Evolutionary conservation across 352 stramenopile species (phyloP).

Genomic region (Phytopythium oedochilum): DNA sequence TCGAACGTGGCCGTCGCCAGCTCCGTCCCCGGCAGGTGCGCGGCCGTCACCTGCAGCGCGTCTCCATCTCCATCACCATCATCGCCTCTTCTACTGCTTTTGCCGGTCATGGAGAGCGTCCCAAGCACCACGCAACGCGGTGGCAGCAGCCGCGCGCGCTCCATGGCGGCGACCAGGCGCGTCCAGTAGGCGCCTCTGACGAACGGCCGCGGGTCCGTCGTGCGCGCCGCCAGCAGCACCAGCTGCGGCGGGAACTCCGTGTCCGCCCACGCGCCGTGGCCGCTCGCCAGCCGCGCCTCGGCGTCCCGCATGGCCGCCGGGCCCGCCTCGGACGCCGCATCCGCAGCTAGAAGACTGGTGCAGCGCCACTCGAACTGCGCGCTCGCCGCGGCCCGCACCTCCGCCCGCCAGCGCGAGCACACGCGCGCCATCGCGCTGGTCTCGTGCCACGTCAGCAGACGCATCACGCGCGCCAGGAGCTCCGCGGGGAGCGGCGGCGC

Average conservation of each 20-base stretch:
- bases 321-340: not conserved
- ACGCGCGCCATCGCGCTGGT: constrained; percentile 29
- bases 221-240: constrained; percentile 28
- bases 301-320: constrained; percentile 17
- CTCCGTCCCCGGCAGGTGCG: constrained; percentile 37
- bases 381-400: constrained; percentile 11
- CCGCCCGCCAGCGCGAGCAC: constrained; percentile 16
- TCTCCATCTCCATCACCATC: constrained; percentile 5
- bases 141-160: constrained; percentile 33
- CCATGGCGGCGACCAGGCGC: constrained; percentile 22
- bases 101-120: constrained; percentile 16
- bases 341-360: constrained; percentile 1
- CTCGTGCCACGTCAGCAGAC: constrained; percentile 44
- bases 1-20: constrained; percentile 46
- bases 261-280: constrained; percentile 20
- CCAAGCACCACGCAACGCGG: constrained; percentile 30
- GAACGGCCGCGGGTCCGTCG: constrained; percentile 18
- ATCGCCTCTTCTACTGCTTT: not conserved
- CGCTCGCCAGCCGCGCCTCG: constrained; percentile 28
- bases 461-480: constrained; percentile 34
- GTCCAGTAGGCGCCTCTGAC: constrained; percentile 36
- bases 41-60: constrained; percentile 30
- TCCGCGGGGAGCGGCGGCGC: constrained; percentile 30
- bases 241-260: constrained; percentile 40
- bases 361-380: constrained; percentile 27